Evolutionary conservation across 257 asterid species (phyloP).

Genomic region (Solanum paucissectum): DNA sequence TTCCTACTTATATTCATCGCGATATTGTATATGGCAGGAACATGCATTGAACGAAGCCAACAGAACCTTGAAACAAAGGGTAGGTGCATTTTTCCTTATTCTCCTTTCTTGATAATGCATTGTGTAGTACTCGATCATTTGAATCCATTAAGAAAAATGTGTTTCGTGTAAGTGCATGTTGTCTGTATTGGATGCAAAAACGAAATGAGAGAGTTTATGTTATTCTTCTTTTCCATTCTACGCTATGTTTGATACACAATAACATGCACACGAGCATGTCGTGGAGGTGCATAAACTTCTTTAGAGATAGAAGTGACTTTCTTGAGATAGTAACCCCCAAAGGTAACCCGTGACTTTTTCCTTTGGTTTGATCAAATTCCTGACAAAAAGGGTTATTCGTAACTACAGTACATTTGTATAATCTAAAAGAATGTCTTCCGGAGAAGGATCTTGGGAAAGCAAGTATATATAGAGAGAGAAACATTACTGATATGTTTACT

Average conservation of each 20-base stretch:
- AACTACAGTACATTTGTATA: neutral
- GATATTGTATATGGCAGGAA: slow-evolving; percentile 38
- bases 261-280: neutral
- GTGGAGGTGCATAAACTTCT: neutral
- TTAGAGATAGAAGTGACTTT: neutral
- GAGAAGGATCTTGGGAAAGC: neutral
- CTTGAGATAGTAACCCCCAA: neutral
- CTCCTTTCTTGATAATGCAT: neutral
- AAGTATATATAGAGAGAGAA: neutral
- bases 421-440: neutral
- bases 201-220: neutral
- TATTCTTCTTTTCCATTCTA: neutral
- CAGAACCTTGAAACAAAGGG: slow-evolving; percentile 81
- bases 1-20: neutral
- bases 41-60: slow-evolving; percentile 92
- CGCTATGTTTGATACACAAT: neutral
- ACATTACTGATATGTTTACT: neutral
- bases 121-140: neutral
- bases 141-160: neutral
- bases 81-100: slow-evolving; percentile 10
- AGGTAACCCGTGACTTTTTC: neutral
- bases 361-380: neutral
- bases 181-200: neutral
- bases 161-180: neutral
- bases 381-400: neutral